phyloP scores from a whole-genome alignment of 1,284 basidiomycete genomes.

The Ceratobasidium sp. region DNA sequence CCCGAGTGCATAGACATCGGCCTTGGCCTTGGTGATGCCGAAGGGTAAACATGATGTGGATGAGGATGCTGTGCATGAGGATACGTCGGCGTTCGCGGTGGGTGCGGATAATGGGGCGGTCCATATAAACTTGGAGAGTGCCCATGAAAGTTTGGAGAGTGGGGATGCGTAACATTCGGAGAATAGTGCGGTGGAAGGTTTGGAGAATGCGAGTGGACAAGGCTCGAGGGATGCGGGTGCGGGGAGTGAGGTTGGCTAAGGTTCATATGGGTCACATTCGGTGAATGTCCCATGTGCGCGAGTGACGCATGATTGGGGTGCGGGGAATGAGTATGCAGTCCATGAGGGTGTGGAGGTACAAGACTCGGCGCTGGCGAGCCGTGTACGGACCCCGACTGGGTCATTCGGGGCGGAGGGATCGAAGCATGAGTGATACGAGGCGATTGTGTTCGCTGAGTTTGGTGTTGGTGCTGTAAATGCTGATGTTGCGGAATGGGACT shows the following conservation, averaged over 20 bases:
- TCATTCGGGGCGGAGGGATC: conserved; percentile 29
- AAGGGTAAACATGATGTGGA: conserved; percentile 31
- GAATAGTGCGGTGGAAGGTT: background rate
- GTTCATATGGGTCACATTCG: background rate
- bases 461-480: conserved; percentile 23
- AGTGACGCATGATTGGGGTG: conserved; percentile 19
- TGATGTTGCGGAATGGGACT: conserved; percentile 27
- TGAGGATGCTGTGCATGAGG: conserved; percentile 18
- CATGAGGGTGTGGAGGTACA: conserved; percentile 25
- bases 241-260: background rate
- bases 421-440: conserved; percentile 16
- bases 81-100: conserved; percentile 21
- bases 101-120: conserved; percentile 11
- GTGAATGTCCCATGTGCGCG: background rate
- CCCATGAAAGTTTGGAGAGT: background rate
- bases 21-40: conserved; percentile 30
- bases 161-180: background rate
- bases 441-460: conserved; percentile 24
- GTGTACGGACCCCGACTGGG: conserved; percentile 20
- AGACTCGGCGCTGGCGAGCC: conserved; percentile 18
- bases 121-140: conserved; percentile 30
- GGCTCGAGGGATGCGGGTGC: background rate
- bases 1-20: conserved; percentile 31
- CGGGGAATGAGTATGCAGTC: conserved; percentile 28
- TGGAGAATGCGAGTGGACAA: background rate